Evolutionary conservation across 345 rosid genomes (phyloP).

Genomic region (Rhizophora mangle): DNA sequence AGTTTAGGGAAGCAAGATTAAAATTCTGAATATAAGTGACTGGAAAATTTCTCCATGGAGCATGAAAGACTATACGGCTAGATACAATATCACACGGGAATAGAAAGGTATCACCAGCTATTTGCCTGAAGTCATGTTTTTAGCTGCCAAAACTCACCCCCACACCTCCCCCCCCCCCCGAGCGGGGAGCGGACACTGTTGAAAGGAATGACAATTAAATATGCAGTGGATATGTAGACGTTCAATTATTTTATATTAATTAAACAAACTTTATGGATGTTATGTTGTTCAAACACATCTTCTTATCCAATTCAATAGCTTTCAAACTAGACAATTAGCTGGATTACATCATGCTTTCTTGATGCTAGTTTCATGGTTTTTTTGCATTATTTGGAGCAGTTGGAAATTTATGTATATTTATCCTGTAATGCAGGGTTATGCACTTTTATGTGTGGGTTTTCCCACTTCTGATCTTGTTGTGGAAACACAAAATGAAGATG

Average conservation of each 20-base stretch:
- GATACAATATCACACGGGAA: background rate
- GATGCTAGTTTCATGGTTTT: background rate
- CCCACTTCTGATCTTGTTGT: slow-evolving; percentile 87
- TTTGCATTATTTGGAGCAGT: background rate
- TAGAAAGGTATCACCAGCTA: background rate
- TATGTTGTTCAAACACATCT: background rate
- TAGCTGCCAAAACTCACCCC: too few species aligned
- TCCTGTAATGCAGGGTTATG: slow-evolving; percentile 65
- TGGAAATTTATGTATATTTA: background rate
- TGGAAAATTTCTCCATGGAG: background rate
- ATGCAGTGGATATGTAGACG: too few species aligned
- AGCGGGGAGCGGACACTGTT: too few species aligned
- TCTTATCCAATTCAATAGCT: background rate
- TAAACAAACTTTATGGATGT: too few species aligned
- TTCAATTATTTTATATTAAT: too few species aligned
- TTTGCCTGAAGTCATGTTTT: background rate
- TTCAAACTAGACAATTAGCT: background rate
- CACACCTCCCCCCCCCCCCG: too few species aligned
- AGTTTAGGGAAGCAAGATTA: background rate
- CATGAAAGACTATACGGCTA: background rate
- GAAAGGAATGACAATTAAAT: too few species aligned
- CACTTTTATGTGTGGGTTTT: slow-evolving; percentile 88
- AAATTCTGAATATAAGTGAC: background rate
- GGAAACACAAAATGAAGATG: slow-evolving; percentile 95
- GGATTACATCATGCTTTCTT: background rate